A percentile compares a stretch with the other conserved stretches of the same genome.
These are phyloP conservation scores for Acer negundo DNA, from an alignment of 345 rosid species.

Conservation along the genomic window DNA sequence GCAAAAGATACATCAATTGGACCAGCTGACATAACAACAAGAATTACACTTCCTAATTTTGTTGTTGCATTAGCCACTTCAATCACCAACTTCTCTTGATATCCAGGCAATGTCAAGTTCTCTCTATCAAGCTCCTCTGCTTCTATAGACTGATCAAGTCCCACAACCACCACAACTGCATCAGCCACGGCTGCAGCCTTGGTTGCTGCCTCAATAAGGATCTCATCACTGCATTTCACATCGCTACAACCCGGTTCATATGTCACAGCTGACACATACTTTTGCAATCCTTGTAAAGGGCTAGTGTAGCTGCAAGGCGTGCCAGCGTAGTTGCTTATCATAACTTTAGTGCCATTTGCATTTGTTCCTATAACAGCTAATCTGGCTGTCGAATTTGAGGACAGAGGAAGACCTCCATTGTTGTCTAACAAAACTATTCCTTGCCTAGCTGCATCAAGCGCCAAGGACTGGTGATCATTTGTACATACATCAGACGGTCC, in stretches of 20 bases:
- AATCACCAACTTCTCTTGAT: constrained; percentile 40
- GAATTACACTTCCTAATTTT: constrained; percentile 27
- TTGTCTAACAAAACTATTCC: constrained; percentile 49
- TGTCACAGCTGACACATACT: constrained; percentile 23
- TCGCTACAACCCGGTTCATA: constrained; percentile 35
- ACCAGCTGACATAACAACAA: constrained; percentile 50
- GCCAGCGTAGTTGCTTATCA: constrained; percentile 55
- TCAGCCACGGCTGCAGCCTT: constrained; percentile 33
- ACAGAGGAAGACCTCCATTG: constrained; percentile 47
- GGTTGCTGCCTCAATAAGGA: constrained; percentile 23
- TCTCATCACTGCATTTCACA: constrained; percentile 33
- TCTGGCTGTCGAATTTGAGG: constrained; percentile 20
- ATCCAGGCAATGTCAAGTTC: constrained; percentile 47
- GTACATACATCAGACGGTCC: constrained; percentile 54
- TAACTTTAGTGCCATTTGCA: constrained; percentile 41
- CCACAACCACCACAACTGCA: constrained; percentile 38
- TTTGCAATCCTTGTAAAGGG: constrained; percentile 52
- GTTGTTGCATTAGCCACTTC: constrained; percentile 38
- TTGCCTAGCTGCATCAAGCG: constrained; percentile 51
- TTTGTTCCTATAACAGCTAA: constrained; percentile 53
- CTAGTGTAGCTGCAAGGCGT: constrained; percentile 46
- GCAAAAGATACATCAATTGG: constrained; percentile 51
- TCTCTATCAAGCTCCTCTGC: constrained; percentile 46
- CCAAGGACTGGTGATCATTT: constrained; percentile 37
- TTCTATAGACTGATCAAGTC: constrained; percentile 48